Evolutionary conservation across 129 eudicot genomes (phyloP), one percentile per base, ranked within the genome.

Genomic region (Artemisia tridentata): DNA sequence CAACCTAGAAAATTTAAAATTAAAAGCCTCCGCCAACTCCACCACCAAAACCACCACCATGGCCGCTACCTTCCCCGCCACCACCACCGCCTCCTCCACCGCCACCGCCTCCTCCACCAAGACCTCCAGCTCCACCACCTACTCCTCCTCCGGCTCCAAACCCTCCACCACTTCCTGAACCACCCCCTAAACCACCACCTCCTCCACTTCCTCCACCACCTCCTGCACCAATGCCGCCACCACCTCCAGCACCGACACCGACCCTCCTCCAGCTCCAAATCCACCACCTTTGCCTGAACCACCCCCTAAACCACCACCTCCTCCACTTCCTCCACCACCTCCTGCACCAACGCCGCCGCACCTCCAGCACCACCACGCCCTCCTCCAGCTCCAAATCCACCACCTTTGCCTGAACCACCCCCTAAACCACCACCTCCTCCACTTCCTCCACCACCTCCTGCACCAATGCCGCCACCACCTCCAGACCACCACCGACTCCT

Each of bases 351-450:
- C 77, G 1, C n/a, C n/a, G n/a, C n/a, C n/a, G n/a, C n/a, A n/a
- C 82, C 86, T 0, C 75, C 86, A 5, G 43, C 86, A 8, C 81
- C 87, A 5, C 56, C 74, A 6, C 82, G 85, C 19, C 79, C 88
- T 0, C 68, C 81, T 14, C 88, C 88, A 9, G 80, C 86, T 27
- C 91, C 91, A 15, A 80, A 73, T 2, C 91, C 91, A n/a, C 85
- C 85, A 9, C 88, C 86, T 0, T 54, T 80, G 15, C 88, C 88
- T 5, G 76, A 73, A 11, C 87, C 87, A 0, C 85, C 78, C 2
- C 89, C 89, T 14, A 75, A 75, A 15, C 84, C 86, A 34, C 88
- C 88, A 4, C 88, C 85, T 6, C 83, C 83, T 5, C 82, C 55
- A 9, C 84, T 80, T 0, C 84, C 77, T 7, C 87, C 87, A 3